Conservation (phyloP, 495 filamentous ascomycete genomes). For the Annulohypoxylon bovei region DNA sequence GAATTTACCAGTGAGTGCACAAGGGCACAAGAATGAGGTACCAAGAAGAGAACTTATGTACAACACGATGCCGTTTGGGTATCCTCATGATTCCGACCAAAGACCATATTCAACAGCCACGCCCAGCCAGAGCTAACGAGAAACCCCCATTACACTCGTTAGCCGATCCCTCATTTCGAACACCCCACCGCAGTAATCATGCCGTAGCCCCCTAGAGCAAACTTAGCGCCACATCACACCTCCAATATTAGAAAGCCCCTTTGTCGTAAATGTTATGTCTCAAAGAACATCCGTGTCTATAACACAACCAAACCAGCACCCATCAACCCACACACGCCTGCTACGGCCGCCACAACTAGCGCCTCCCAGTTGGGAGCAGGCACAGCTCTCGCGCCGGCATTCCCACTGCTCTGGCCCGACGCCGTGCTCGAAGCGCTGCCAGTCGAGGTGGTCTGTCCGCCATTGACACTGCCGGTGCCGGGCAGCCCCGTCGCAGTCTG, state of each 20-base stretch:
- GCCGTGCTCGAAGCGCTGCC: constrained; percentile 17
- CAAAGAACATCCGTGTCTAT: constrained; percentile 18
- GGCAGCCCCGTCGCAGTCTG: constrained; percentile 32
- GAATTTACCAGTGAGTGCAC: not conserved
- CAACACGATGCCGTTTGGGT: not conserved
- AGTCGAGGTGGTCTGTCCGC: not conserved
- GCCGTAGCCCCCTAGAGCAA: not conserved
- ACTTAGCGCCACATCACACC: not conserved
- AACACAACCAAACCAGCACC: constrained; percentile 42
- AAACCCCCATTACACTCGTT: not conserved
- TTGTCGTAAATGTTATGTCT: not conserved
- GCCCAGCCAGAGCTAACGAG: not conserved
- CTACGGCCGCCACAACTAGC: constrained; percentile 32
- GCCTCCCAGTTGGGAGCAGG: constrained; percentile 34
- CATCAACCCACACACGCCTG: constrained; percentile 38
- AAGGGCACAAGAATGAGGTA: not conserved
- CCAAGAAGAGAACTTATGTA: not conserved
- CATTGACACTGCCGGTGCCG: not conserved
- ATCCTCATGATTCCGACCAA: not conserved
- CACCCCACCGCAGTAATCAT: not conserved
- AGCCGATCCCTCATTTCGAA: not conserved
- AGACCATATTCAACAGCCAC: not conserved
- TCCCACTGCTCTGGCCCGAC: constrained; percentile 10
- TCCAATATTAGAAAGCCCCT: not conserved
- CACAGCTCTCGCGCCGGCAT: constrained; percentile 22